Conservation (phyloP, 164 flowering plant species). For the Stephania cephalantha region DNA sequence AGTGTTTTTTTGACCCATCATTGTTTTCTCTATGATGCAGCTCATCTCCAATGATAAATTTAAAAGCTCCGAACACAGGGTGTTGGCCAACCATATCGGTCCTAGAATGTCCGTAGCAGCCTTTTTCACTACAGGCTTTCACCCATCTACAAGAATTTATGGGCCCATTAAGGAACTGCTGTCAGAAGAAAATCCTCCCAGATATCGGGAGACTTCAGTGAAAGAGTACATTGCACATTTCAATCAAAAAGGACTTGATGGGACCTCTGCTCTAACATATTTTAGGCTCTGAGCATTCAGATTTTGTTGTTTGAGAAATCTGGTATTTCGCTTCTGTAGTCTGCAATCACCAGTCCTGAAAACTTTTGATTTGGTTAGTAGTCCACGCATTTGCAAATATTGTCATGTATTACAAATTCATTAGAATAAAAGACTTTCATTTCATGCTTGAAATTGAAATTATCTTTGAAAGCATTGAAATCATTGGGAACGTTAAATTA, state of each 20-base stretch:
- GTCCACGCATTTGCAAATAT: too few species aligned
- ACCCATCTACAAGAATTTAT: constrained; percentile 3
- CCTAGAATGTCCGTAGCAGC: constrained; percentile 42
- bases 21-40: background rate
- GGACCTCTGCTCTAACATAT: constrained; percentile 1
- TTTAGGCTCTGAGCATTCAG: background rate
- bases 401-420: too few species aligned
- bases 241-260: constrained; percentile 2
- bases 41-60: constrained; percentile 30
- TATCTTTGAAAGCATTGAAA: too few species aligned
- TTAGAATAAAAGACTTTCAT: too few species aligned
- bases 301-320: background rate
- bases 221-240: background rate
- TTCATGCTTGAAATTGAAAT: too few species aligned
- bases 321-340: too few species aligned
- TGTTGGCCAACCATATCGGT: constrained; percentile 7
- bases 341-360: too few species aligned
- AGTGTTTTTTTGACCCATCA: background rate
- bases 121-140: constrained; percentile 18
- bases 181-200: constrained; percentile 9
- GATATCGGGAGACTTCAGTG: background rate
- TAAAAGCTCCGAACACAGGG: constrained; percentile 28
- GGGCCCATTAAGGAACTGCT: constrained; percentile 17
- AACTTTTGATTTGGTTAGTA: too few species aligned
- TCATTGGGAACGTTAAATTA: too few species aligned